phyloP scores from a whole-genome alignment of 2,329 filamentous ascomycete species.

The Beauveria australis region DNA sequence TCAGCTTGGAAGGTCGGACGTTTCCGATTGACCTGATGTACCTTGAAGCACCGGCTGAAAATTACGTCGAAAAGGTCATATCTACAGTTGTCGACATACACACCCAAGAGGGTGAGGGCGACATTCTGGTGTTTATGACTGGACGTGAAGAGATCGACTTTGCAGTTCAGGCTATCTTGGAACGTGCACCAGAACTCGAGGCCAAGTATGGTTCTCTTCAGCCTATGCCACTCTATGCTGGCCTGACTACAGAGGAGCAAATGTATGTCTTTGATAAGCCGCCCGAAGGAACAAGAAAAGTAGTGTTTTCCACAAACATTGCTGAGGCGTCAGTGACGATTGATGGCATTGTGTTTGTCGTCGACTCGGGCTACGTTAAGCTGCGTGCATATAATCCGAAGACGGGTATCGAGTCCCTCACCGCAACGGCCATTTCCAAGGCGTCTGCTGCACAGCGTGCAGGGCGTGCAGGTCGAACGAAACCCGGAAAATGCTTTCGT shows the following conservation, averaged over 20 bases:
- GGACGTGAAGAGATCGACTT: constrained; percentile 88
- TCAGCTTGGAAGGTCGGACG: constrained; percentile 79
- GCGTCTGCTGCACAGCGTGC: constrained; percentile 88
- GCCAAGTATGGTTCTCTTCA: constrained; percentile 21
- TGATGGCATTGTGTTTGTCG: constrained; percentile 80
- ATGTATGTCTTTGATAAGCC: constrained; percentile 89
- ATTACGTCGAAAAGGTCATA: constrained; percentile 79
- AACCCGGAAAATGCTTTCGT: constrained; percentile 86
- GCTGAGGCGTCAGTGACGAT: constrained; percentile 95
- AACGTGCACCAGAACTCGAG: constrained; percentile 56
- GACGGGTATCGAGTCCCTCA: constrained; percentile 82
- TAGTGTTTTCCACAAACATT: constrained; percentile 91
- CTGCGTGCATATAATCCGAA: constrained; percentile 74
- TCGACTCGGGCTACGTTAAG: constrained; percentile 89
- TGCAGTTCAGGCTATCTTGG: constrained; percentile 69
- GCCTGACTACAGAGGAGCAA: constrained; percentile 81
- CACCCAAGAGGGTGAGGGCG: constrained; percentile 67
- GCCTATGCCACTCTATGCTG: constrained; percentile 74
- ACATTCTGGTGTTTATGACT: constrained; percentile 85
- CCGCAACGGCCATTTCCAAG: constrained; percentile 74
- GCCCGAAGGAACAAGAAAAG: constrained; percentile 75
- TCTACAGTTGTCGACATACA: constrained; percentile 85
- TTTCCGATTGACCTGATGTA: constrained; percentile 86
- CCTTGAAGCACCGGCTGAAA: constrained; percentile 65
- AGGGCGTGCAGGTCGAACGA: constrained; percentile 81